Evolutionary conservation across 2,329 filamentous ascomycete genomes (phyloP).

Genomic region (Rutstroemia sydowiana): DNA sequence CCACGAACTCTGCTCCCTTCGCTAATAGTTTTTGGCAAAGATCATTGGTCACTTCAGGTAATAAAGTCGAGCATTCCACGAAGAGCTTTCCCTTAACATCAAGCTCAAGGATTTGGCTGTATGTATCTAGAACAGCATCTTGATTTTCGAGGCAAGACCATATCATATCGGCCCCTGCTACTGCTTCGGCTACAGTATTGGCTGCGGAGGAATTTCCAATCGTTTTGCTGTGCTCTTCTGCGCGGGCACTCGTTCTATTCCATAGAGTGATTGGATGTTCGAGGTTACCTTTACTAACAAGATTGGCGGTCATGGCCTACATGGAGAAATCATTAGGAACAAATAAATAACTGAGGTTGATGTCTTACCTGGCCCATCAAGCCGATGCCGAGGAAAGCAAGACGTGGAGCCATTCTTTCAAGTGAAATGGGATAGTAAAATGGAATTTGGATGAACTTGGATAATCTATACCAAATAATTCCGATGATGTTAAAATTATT

Average conservation of each 20-base stretch:
- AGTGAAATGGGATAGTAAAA: too few relatives aligned
- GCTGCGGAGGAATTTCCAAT: background rate
- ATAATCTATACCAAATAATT: too few relatives aligned
- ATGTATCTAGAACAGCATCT: background rate
- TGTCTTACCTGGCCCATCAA: background rate
- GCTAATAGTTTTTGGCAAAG: background rate
- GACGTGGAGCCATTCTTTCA: background rate
- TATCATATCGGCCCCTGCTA: background rate
- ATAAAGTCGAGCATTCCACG: slow-evolving; percentile 1
- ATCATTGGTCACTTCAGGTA: background rate
- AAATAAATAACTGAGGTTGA: background rate
- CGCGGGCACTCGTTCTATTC: background rate
- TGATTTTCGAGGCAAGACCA: background rate
- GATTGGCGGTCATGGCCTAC: background rate
- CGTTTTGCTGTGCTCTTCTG: background rate
- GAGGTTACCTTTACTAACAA: background rate
- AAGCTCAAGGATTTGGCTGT: background rate
- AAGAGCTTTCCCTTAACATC: slow-evolving; percentile 6
- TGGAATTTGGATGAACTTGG: too few relatives aligned
- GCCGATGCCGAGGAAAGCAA: background rate
- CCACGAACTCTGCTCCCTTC: slow-evolving; percentile 5
- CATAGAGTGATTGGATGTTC: background rate
- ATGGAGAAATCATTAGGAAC: background rate
- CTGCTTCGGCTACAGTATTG: background rate
- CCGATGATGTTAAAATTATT: too few relatives aligned